Evolutionary conservation across 352 stramenopile species (phyloP).

Genomic region (Phytophthora fragariae): DNA sequence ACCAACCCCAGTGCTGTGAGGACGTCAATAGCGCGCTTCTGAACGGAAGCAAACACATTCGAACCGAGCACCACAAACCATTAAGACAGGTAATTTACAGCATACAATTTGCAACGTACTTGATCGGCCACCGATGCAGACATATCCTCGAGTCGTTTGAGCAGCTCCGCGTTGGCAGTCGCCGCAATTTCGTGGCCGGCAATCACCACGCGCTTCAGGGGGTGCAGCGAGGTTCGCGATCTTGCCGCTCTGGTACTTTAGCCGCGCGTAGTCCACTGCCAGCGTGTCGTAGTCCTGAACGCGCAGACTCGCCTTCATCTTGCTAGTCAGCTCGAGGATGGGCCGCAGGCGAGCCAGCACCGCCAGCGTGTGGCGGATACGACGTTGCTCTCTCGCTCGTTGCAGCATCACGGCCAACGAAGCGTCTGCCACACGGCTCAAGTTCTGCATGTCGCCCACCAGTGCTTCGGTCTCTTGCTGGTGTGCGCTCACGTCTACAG

Average conservation of each 20-base stretch:
- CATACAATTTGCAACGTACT: conserved; percentile 21
- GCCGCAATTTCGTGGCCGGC: conserved; percentile 70
- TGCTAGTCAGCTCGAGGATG: conserved; percentile 77
- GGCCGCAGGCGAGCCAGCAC: conserved; percentile 74
- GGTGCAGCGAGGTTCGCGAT: conserved; percentile 53
- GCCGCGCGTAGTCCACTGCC: conserved; percentile 70
- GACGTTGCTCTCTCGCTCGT: conserved; percentile 75
- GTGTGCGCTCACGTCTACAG: conserved; percentile 69
- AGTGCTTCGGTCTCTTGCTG: conserved; percentile 66
- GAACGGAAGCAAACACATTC: conserved; percentile 2
- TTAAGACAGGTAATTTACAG: too few species aligned
- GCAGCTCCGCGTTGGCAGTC: conserved; percentile 64
- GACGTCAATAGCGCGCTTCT: conserved; percentile 70
- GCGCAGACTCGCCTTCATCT: conserved; percentile 77
- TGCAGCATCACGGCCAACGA: conserved; percentile 84
- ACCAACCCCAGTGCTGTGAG: conserved; percentile 64
- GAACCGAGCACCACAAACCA: background rate
- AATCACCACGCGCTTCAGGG: conserved; percentile 61
- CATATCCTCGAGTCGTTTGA: conserved; percentile 70
- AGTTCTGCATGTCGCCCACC: conserved; percentile 55
- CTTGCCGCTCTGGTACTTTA: conserved; percentile 76
- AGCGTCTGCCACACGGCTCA: conserved; percentile 68
- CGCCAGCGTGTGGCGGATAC: conserved; percentile 76
- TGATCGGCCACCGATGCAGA: conserved; percentile 69
- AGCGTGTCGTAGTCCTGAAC: conserved; percentile 77